These are phyloP conservation scores for Rutidosis leptorrhynchoides DNA, from an alignment of 129 eudicot species.

Conservation along the genomic window DNA sequence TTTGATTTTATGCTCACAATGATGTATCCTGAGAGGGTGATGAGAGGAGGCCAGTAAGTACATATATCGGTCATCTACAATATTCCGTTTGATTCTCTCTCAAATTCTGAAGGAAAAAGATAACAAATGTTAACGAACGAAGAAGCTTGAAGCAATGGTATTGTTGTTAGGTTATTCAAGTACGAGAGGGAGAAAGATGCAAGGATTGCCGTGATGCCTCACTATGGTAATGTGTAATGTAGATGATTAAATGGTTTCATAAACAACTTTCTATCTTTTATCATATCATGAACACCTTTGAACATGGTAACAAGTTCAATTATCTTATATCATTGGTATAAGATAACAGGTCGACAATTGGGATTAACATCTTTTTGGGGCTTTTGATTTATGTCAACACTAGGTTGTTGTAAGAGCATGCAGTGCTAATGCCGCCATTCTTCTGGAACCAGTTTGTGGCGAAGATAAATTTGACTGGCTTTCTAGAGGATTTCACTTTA, in stretches of 20 bases:
- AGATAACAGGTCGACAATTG: too few species aligned
- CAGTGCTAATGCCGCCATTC: conserved; percentile 14
- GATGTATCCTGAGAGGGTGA: conserved; percentile 16
- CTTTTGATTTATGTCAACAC: too few species aligned
- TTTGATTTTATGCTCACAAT: conserved; percentile 29
- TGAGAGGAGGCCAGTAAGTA: conserved; percentile 38
- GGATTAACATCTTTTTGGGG: too few species aligned
- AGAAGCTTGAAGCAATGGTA: too few species aligned
- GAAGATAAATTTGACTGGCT: conserved; percentile 32
- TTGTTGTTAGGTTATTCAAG: conserved; percentile 32
- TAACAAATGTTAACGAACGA: too few species aligned
- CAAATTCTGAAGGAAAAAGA: too few species aligned
- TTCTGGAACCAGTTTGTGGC: conserved; percentile 31
- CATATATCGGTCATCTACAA: too few species aligned
- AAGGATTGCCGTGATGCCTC: conserved; percentile 37
- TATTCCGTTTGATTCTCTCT: too few species aligned
- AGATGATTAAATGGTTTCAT: conserved; percentile 29
- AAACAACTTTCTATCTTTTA: conserved; percentile 17
- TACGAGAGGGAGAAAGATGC: conserved; percentile 26
- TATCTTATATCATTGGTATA: too few species aligned
- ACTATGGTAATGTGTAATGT: conserved; percentile 31
- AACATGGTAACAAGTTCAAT: conserved; percentile 33
- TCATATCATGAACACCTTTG: conserved; percentile 27
- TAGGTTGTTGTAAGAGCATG: conserved; percentile 36
- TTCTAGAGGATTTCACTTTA: conserved; percentile 27